These are phyloP conservation scores for Castanea sativa DNA, from an alignment of 306 rosid species.

Conservation along the genomic window DNA sequence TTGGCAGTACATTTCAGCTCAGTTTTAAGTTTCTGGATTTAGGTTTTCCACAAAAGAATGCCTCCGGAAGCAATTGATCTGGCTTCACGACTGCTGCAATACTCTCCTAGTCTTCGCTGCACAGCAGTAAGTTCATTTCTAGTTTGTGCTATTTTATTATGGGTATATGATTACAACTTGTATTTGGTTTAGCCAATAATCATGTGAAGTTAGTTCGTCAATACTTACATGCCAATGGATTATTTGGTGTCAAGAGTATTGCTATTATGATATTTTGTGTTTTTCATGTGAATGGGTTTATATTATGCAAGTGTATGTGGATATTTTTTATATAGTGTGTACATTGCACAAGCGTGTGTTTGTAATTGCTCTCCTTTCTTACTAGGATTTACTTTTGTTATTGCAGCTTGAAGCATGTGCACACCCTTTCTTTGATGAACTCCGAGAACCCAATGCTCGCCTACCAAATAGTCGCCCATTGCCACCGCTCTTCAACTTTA, in stretches of 20 bases:
- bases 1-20: background rate
- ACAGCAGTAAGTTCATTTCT: constrained; percentile 68
- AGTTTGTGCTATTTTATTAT: background rate
- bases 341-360: background rate
- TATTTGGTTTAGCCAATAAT: background rate
- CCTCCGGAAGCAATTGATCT: constrained; percentile 98
- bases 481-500: constrained; percentile 86
- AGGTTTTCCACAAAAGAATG: constrained; percentile 96
- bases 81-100: constrained; percentile 87
- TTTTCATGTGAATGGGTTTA: background rate
- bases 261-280: background rate
- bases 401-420: constrained; percentile 92
- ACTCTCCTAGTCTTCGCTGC: constrained; percentile 95
- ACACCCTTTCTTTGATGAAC: constrained; percentile 94
- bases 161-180: background rate
- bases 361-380: background rate
- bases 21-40: constrained; percentile 6
- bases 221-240: background rate
- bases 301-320: too few species aligned
- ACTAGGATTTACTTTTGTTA: constrained; percentile 25
- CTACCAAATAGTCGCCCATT: constrained; percentile 80
- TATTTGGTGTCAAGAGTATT: background rate
- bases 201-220: background rate
- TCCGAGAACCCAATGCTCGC: constrained; percentile 82
- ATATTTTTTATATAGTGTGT: background rate